phyloP scores from a whole-genome alignment of 768 basidiomycete genomes.

The Panaeolus papilionaceus region DNA sequence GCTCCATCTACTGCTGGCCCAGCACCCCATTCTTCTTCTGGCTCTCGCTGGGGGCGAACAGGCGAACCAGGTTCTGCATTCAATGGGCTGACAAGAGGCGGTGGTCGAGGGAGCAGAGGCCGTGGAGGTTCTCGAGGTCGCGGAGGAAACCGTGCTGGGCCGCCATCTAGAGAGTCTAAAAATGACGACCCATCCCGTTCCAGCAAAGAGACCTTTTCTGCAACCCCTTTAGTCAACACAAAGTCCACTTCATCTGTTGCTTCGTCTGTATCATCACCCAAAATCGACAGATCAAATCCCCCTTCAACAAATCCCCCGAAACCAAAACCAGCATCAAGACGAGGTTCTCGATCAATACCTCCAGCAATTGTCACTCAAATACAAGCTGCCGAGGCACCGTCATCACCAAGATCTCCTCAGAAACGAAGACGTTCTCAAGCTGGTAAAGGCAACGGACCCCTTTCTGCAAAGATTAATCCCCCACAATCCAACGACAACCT shows the following conservation, averaged over 20 bases:
- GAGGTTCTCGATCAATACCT: slow-evolving; percentile 40
- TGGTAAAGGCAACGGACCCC: slow-evolving; percentile 32
- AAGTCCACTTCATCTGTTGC: slow-evolving; percentile 15
- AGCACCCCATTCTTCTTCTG: slow-evolving; percentile 40
- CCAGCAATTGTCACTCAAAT: slow-evolving; percentile 32
- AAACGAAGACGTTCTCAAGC: slow-evolving; percentile 58
- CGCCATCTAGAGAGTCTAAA: slow-evolving; percentile 26
- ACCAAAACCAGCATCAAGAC: slow-evolving; percentile 41
- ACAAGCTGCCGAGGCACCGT: slow-evolving; percentile 27
- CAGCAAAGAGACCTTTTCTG: slow-evolving; percentile 22
- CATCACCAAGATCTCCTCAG: slow-evolving; percentile 43
- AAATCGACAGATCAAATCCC: slow-evolving; percentile 32
- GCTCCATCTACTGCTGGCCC: slow-evolving; percentile 36
- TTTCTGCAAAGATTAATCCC: slow-evolving; percentile 38
- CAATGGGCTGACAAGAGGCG: slow-evolving; percentile 44
- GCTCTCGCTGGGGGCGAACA: slow-evolving; percentile 46
- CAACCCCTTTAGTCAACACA: slow-evolving; percentile 4
- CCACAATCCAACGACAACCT: slow-evolving; percentile 40
- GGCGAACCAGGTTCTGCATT: slow-evolving; percentile 56
- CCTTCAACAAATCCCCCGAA: slow-evolving; percentile 28
- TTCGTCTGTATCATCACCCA: slow-evolving; percentile 23
- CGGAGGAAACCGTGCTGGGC: slow-evolving; percentile 37
- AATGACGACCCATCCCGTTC: slow-evolving; percentile 20
- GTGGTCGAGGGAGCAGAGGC: slow-evolving; percentile 43
- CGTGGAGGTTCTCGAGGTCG: slow-evolving; percentile 42